Base-by-base conservation (phyloP, 164 flowering plant genomes). In the Akebia trifoliata region DNA sequence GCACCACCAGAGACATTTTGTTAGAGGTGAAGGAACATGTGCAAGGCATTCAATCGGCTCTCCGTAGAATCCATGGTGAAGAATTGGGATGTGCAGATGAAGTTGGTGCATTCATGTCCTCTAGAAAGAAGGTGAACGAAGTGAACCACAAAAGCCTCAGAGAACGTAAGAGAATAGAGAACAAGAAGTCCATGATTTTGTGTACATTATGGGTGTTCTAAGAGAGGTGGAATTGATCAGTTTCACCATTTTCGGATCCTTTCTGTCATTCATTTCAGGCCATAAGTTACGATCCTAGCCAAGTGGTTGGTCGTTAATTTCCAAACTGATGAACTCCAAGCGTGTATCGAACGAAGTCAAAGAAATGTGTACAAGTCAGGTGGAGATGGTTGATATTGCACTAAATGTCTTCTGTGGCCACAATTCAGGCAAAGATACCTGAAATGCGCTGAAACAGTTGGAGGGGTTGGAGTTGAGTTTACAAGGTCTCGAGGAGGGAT, bases 201-300 rank as follows among this genome's bases (percentile, higher is more conserved):
- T 43, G 3, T 32, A 48, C 48, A 43, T 29, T 21, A 29, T 56
- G 20, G 17, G 49, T 2, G 26, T 18, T 17, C 21, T 56, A 29
- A 56, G 49, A 56, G 59, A 42, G 42, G 59, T 43, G 10, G 49
- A 56, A 29, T 42, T 15, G n/a, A 28, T 29, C 26, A 29, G 36
- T 8, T 14, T 56, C 4, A 25, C 59, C 8, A 29, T 43, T n/a
- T 56, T 56, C 28, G 49, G 42, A 21, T 22, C 59, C 36, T n/a
- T 56, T 7, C 11, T 29, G 17, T 15, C 32, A n/a, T n/a, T n/a
- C n/a, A n/a, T n/a, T n/a, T n/a, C n/a, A n/a, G n/a, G n/a, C n/a
- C n/a, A n/a, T n/a, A n/a, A n/a, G n/a, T n/a, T n/a, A n/a, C n/a
- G n/a, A n/a, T n/a, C n/a, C n/a, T n/a, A n/a, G n/a, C n/a, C n/a